Conservation (phyloP, 768 basidiomycete genomes). For the Auricularia sp. region DNA sequence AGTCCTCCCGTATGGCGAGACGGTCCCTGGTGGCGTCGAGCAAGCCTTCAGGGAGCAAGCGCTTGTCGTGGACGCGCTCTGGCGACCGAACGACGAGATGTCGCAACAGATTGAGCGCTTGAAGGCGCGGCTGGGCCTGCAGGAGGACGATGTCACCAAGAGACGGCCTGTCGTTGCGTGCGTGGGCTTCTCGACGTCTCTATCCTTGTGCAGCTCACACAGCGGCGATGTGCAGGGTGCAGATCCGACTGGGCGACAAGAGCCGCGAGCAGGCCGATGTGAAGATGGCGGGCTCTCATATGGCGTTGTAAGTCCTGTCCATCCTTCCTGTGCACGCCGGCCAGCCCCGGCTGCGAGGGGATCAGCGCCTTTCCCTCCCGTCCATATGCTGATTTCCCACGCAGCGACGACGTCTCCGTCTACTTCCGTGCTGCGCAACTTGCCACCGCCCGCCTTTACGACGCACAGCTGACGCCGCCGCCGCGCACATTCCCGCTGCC, state of each 20-base stretch:
- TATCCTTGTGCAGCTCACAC: neutral
- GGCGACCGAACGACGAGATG: neutral
- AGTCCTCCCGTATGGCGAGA: neutral
- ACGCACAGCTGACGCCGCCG: neutral
- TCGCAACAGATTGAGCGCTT: neutral
- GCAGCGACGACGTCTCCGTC: neutral
- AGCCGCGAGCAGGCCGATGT: neutral
- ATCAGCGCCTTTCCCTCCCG: too few species aligned
- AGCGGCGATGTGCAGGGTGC: neutral
- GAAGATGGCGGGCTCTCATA: neutral
- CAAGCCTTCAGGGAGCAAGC: neutral
- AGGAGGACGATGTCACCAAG: neutral
- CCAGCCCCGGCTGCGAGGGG: neutral
- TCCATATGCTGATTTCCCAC: neutral
- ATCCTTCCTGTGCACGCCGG: neutral
- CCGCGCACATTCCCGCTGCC: neutral
- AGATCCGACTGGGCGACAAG: neutral
- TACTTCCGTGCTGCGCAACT: neutral
- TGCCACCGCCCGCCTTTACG: neutral
- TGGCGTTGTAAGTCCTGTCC: neutral
- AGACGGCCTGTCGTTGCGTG: neutral
- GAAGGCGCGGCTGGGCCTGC: neutral
- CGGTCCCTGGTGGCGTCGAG: neutral
- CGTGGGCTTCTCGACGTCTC: neutral
- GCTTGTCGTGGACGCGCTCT: neutral